Evolutionary conservation across 208 protist species (phyloP), one percentile per base, ranked within the genome.

Genomic region (Crithidia fasciculata): DNA sequence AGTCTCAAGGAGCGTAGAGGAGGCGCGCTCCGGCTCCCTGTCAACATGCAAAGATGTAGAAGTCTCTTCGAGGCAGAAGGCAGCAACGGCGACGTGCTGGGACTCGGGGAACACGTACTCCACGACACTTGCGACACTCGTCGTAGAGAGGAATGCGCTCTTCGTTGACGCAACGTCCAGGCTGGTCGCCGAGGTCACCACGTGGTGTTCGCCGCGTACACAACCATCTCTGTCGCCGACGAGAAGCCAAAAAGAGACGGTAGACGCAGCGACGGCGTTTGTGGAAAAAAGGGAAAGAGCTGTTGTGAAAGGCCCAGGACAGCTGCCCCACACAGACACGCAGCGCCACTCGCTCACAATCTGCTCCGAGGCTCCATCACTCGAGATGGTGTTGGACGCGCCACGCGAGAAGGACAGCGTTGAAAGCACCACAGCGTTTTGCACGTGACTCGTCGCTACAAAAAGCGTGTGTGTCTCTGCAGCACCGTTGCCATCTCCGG

Each of bases 31-130:
- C 12, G 6, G 3, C 8, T 19, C 50, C 0, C 5, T 8, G 3
- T 16, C 54, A 5, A 8, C 57, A 59, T 16, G 55, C 15, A 4
- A 37, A 43, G 54, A 4, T 2, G 13, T 15, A 9, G 37, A 15
- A 36, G 41, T n/a, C 15, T 12, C 57, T 39, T 79, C 74, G 4
- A 50, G 54, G 43, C 61, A 79, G 13, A 79, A 1, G 9, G 74
- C 74, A 18, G 60, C 16, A 16, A 79, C 64, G 41, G 74, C 67
- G 43, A 69, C 54, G 60, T 47, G 74, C 49, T 72, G 61, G 18
- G 69, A 67, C 53, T 67, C 74, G n/a, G 66, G 50, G 54, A 79
- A 79, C 3, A 79, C 74, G 45, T 79, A 69, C 9, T 44, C 39
- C 52, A 53, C 45, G 16, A 78, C 53, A n/a, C 12, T 15, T 3